A percentile compares a stretch with the other conserved stretches of the same genome.
Evolutionary conservation across 78 protist species (phyloP).

Genomic region (Planoprotostelium fungivorum): DNA sequence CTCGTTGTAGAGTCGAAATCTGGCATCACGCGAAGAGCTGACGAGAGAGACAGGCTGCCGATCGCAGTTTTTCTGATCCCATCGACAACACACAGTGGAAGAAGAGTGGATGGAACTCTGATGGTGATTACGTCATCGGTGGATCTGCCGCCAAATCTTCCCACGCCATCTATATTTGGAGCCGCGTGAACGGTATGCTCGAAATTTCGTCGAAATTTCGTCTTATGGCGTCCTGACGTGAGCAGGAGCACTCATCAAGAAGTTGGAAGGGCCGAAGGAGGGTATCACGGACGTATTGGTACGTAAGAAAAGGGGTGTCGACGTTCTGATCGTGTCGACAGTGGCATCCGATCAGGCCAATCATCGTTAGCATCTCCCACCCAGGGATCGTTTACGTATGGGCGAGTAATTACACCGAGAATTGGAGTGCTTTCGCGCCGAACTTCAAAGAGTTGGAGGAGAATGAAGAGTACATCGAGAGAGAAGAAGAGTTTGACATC

Average conservation of each 20-base stretch:
- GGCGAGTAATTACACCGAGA: constrained; percentile 41
- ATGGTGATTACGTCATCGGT: constrained; percentile 42
- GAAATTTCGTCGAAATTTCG: constrained; percentile 5
- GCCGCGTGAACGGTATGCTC: constrained; percentile 12
- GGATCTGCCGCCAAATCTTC: constrained; percentile 38
- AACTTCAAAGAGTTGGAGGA: constrained; percentile 74
- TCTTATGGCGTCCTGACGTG: neutral
- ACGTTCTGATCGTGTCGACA: neutral
- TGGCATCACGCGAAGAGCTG: neutral
- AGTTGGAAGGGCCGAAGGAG: constrained; percentile 72
- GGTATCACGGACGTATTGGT: constrained; percentile 35
- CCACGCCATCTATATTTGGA: constrained; percentile 55
- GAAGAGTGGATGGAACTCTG: constrained; percentile 31
- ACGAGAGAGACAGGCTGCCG: neutral
- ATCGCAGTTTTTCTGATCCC: constrained; percentile 8
- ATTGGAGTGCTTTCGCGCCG: constrained; percentile 86
- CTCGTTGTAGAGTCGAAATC: constrained; percentile 8
- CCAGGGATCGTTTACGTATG: constrained; percentile 53
- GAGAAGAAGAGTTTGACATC: constrained; percentile 79
- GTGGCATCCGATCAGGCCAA: constrained; percentile 71
- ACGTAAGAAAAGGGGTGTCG: neutral
- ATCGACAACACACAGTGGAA: constrained; percentile 68
- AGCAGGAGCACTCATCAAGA: constrained; percentile 49
- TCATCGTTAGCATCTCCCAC: constrained; percentile 8
- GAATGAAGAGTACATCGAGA: constrained; percentile 68